Conservation (phyloP, 2,329 filamentous ascomycete species). For the Cladosporium sphaerospermum region DNA sequence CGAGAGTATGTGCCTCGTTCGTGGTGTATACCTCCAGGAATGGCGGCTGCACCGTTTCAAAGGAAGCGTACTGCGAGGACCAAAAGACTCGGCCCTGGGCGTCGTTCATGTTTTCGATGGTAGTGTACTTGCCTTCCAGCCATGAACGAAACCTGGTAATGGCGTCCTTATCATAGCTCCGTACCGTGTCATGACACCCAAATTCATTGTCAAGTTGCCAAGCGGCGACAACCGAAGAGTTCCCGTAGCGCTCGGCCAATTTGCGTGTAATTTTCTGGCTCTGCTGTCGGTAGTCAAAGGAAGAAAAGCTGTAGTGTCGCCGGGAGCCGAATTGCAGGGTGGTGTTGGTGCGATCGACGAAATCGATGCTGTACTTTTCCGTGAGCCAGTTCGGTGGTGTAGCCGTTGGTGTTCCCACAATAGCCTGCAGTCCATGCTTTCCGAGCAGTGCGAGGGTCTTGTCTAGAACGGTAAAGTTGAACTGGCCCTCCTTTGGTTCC, state of each 20-base stretch:
- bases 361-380: conserved; percentile 20
- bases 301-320: conserved; percentile 22
- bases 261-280: conserved; percentile 21
- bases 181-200: conserved; percentile 22
- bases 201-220: conserved; percentile 25
- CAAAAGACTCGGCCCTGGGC: conserved; percentile 22
- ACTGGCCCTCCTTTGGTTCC: conserved; percentile 19
- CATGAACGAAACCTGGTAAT: conserved; percentile 19
- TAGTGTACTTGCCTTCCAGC: conserved; percentile 20
- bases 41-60: conserved; percentile 20
- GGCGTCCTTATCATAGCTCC: conserved; percentile 22
- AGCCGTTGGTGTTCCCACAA: conserved; percentile 21
- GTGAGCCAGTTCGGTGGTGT: conserved; percentile 22
- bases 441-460: conserved; percentile 16
- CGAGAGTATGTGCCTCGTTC: conserved; percentile 21
- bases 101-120: conserved; percentile 22
- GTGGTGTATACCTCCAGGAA: conserved; percentile 22
- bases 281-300: conserved; percentile 20
- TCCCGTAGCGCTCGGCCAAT: conserved; percentile 21
- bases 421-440: conserved; percentile 19
- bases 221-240: conserved; percentile 16
- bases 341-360: conserved; percentile 20
- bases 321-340: conserved; percentile 20
- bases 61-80: conserved; percentile 20
- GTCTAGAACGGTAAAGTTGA: conserved; percentile 22